Base-by-base conservation (phyloP, 306 rosid genomes). In the Prosopis cineraria region DNA sequence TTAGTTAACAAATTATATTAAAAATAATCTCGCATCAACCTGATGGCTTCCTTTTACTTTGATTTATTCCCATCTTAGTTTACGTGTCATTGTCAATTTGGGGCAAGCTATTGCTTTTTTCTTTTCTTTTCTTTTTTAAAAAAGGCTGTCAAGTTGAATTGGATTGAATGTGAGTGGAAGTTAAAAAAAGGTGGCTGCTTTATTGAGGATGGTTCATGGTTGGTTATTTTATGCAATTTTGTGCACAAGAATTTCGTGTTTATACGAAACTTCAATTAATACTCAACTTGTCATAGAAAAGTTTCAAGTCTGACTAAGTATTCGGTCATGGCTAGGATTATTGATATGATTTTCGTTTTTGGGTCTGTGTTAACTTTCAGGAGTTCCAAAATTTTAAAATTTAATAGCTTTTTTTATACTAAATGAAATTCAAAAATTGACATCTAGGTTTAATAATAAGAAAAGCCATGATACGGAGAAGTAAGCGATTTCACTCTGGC, bases 81-180 rank as follows among this genome's bases (percentile, higher is more conserved):
- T 69, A 6, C 22, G 22, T 77, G 68, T 68, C 34, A 5, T 1
- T 29, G 9, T 25, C 56, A 59, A 68, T 64, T 77, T 77, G 60
- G 76, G 68, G 76, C 7, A 5, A 33, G 72, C n/a, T n/a, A n/a
- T n/a, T n/a, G 63, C 27, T 67, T 5, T 29, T 20, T 27, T 39
- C n/a, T n/a, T n/a, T n/a, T n/a, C n/a, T n/a, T n/a, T n/a, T n/a
- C n/a, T n/a, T n/a, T n/a, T n/a, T n/a, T n/a, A n/a, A n/a, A n/a
- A n/a, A n/a, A n/a, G n/a, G 64, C 24, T 65, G 80, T 75, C 82
- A 70, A 83, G 10, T 39, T 39, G 30, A 7, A 66, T 22, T 29
- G 82, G 70, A 55, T 43, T 72, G 55, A 64, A 50, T 17, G 16
- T 60, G 67, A 33, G 40, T 29, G 14, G 12, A 64, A 17, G 44